Evolutionary conservation across 805 yeast species (phyloP).

Genomic region (Yamadazyma kitorensis): DNA sequence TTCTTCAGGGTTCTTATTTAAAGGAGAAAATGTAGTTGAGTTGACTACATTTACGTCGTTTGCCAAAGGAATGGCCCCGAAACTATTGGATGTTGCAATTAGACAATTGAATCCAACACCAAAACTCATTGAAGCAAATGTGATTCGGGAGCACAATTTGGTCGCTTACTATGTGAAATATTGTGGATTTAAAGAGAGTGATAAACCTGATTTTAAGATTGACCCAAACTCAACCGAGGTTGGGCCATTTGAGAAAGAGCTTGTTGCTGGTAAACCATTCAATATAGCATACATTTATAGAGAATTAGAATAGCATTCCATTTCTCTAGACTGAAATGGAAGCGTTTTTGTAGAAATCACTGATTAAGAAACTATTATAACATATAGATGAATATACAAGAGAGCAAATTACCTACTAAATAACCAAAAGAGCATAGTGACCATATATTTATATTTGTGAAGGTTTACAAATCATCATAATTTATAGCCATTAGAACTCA

Average conservation of each 20-base stretch:
- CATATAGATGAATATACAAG: too few relatives aligned
- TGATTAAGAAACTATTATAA: too few relatives aligned
- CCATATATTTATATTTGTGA: not conserved
- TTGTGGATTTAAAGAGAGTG: conserved; percentile 35
- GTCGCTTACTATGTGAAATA: conserved; percentile 41
- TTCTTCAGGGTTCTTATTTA: conserved; percentile 20
- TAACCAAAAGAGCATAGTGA: not conserved
- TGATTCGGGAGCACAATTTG: conserved; percentile 49
- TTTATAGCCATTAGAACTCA: conserved; percentile 35
- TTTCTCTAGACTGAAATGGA: too few relatives aligned
- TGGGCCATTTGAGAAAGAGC: conserved; percentile 34
- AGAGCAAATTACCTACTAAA: too few relatives aligned
- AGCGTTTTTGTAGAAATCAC: too few relatives aligned
- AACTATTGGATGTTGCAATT: conserved; percentile 14
- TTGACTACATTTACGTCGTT: conserved; percentile 55
- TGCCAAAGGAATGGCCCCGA: conserved; percentile 37
- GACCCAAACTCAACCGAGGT: too few relatives aligned
- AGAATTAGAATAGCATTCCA: conserved; percentile 1
- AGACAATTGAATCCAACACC: not conserved
- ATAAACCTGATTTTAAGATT: conserved; percentile 17
- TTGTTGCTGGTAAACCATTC: conserved; percentile 39
- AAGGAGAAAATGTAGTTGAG: conserved; percentile 21
- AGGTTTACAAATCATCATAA: conserved; percentile 2
- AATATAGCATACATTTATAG: conserved; percentile 37
- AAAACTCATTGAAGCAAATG: conserved; percentile 32